Evolutionary conservation across 129 eudicot genomes (phyloP).

Genomic region (Artemisia argyi): DNA sequence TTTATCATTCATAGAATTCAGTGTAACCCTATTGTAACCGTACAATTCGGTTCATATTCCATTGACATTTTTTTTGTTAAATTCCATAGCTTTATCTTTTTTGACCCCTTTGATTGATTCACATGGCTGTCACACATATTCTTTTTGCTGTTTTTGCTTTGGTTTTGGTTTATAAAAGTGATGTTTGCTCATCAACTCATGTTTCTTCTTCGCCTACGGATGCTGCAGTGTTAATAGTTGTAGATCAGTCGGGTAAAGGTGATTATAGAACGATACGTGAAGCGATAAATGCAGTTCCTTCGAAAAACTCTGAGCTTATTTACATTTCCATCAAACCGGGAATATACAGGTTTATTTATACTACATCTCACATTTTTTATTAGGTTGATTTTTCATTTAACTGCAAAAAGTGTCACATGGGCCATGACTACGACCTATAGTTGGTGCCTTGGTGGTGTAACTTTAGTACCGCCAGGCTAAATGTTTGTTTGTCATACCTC

Average conservation of each 20-base stretch:
- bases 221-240: constrained; percentile 68
- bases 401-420: background rate
- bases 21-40: constrained; percentile 15
- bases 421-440: no score
- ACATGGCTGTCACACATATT: constrained; percentile 23
- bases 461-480: no score
- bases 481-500: no score
- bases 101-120: background rate
- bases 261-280: constrained; percentile 58
- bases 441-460: no score
- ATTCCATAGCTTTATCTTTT: background rate
- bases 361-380: background rate
- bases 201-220: constrained; percentile 24
- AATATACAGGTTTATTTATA: constrained; percentile 52
- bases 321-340: constrained; percentile 86
- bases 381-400: background rate
- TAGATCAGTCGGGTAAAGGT: constrained; percentile 76
- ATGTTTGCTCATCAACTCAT: constrained; percentile 16
- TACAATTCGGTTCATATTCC: constrained; percentile 17
- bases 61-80: background rate
- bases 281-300: constrained; percentile 69
- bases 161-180: background rate
- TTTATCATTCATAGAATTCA: background rate
- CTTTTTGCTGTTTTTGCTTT: constrained; percentile 7
- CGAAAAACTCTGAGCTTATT: constrained; percentile 48